Percentiles rank a stretch among this genome's conserved stretches.
phyloP scores from a whole-genome alignment of 257 asterid species.

The Scutellaria minor region DNA sequence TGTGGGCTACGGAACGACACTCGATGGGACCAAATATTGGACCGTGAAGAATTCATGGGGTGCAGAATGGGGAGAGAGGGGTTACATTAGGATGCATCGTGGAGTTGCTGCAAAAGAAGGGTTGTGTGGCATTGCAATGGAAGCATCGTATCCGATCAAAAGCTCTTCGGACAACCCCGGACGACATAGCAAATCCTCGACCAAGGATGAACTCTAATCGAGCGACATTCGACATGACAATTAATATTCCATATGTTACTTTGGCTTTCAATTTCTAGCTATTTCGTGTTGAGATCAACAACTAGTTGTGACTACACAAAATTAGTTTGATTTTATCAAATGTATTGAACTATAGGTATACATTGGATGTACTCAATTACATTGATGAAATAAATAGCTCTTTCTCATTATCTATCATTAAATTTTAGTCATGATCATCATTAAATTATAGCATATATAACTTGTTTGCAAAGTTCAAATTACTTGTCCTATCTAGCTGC shows the following conservation, averaged over 20 bases:
- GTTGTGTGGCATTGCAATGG: constrained; percentile 87
- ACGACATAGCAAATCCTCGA: constrained; percentile 23
- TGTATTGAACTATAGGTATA: neutral
- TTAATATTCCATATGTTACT: neutral
- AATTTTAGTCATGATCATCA: too few relatives aligned
- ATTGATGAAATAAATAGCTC: constrained; percentile 33
- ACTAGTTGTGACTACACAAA: constrained; percentile 22
- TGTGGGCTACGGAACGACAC: constrained; percentile 81
- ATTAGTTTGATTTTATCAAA: constrained; percentile 10
- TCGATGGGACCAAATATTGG: constrained; percentile 78
- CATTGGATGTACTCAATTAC: constrained; percentile 8
- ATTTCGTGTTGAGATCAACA: constrained; percentile 8
- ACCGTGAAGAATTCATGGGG: constrained; percentile 88
- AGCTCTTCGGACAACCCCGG: constrained; percentile 55
- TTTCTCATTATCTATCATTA: neutral
- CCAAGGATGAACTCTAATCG: constrained; percentile 77
- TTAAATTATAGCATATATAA: too few relatives aligned
- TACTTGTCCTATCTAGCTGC: too few relatives aligned
- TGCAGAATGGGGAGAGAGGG: constrained; percentile 83
- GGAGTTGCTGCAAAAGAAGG: constrained; percentile 60
- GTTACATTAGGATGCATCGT: constrained; percentile 78
- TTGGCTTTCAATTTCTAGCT: constrained; percentile 4
- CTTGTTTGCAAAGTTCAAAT: too few relatives aligned
- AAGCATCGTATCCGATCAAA: constrained; percentile 80
- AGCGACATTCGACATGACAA: neutral